Base-by-base conservation (phyloP, 1,284 basidiomycete genomes). In the Hymenochaete sp. region DNA sequence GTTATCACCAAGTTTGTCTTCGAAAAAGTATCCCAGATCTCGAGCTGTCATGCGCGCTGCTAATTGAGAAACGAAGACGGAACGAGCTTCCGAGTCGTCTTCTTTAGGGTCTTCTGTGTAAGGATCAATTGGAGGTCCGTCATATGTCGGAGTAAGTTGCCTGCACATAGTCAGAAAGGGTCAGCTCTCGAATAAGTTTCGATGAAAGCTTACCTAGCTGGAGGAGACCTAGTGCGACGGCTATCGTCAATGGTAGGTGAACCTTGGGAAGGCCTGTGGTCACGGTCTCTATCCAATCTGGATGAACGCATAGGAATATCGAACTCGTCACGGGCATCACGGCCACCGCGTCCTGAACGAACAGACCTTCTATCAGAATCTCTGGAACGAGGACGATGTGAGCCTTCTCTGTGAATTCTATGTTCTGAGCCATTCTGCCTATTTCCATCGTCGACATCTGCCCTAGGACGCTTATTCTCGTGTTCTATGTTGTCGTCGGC, bases 1-100 rank as follows among this genome's bases (percentile, higher is more conserved):
- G 35, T 83, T 82, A 64, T 89, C 86, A 21, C 93, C 93, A 26
- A 97, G 74, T 63, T 91, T 93, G 62, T 96, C 90, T 72, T 98
- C 95, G 62, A 99, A 98, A 72, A 99, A 98, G 66, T 95, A 89
- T 52, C 93, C 93, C 62, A 99, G 72, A 70, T 98, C 95, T 59
- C 89, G 78, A 59, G 93, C 91, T 48, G 91, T 95, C 62, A 98
- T 81, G 59, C 91, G 81, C 48, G 92, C 90, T 56, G 95, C 90
- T 60, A 99, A 82, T 69, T 98, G 95, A 57, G 93, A 93, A 62
- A 97, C 93, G 68, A 98, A 98, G 54, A 98, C 89, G 56, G 95
- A 97, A 63, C 96, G 87, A 60, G 86, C 81, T 75, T 98, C 93
- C 49, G 85, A 92, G 63, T 92, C 92, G 60, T 89, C 86, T 63